These are phyloP conservation scores for Gigaspora rosea DNA, from an alignment of 192 early-diverging fungal genomes.

Conservation along the genomic window DNA sequence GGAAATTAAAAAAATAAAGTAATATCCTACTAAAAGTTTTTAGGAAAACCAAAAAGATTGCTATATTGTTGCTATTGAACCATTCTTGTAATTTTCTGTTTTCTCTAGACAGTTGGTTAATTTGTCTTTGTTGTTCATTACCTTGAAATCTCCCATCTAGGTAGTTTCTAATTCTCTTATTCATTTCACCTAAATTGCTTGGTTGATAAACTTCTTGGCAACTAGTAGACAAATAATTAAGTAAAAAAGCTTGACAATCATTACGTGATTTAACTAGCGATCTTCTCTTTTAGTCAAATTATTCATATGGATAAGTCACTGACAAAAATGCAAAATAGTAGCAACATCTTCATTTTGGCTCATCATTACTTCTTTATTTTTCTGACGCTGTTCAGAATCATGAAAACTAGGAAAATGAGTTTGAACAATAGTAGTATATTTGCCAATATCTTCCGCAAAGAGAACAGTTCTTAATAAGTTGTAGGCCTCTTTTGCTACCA, in stretches of 20 bases:
- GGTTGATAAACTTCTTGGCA: neutral
- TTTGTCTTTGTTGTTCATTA: slow-evolving; percentile 1
- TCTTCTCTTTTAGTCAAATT: slow-evolving; percentile 14
- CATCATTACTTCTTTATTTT: slow-evolving; percentile 14
- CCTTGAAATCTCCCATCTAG: neutral
- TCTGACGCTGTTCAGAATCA: slow-evolving; percentile 20
- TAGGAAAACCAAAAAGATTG: too few relatives aligned
- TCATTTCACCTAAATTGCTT: neutral
- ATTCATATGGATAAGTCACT: slow-evolving; percentile 12
- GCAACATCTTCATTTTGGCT: slow-evolving; percentile 12
- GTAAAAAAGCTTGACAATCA: slow-evolving; percentile 7
- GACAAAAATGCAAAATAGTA: slow-evolving; percentile 14
- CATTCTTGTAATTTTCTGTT: neutral
- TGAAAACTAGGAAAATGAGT: too few relatives aligned
- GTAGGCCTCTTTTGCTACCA: too few relatives aligned
- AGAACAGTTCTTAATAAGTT: too few relatives aligned
- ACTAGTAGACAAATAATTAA: neutral
- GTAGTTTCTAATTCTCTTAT: slow-evolving; percentile 17
- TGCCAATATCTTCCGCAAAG: too few relatives aligned
- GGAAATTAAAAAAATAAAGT: too few relatives aligned
- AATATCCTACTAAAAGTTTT: too few relatives aligned
- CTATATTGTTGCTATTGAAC: too few relatives aligned
- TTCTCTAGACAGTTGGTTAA: slow-evolving; percentile 2
- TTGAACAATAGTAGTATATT: too few relatives aligned
- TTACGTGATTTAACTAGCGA: neutral